A percentile compares a stretch with the other conserved stretches of the same genome.
These are phyloP conservation scores for Musa itinerans DNA, from an alignment of 176 grass and related monocot species.

Conservation along the genomic window DNA sequence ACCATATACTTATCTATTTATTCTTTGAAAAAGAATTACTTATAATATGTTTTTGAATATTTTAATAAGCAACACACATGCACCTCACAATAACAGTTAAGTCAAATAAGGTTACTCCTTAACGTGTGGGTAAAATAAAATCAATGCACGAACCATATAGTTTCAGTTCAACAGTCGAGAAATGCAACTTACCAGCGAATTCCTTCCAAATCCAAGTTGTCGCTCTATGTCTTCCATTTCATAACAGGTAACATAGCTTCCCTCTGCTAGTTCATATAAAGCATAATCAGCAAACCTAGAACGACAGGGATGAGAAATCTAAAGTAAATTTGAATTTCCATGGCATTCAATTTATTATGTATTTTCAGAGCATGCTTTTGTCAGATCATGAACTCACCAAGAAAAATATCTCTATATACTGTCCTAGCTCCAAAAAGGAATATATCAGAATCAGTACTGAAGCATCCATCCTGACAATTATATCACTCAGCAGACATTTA, in stretches of 20 bases:
- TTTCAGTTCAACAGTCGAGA: background rate
- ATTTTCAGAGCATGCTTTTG: background rate
- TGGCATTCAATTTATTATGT: background rate
- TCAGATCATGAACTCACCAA: conserved; percentile 36
- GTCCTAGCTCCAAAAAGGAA: conserved; percentile 93
- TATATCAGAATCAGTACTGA: conserved; percentile 80
- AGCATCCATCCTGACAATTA: conserved; percentile 77
- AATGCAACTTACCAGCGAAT: conserved; percentile 61
- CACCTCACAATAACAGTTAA: too few relatives aligned
- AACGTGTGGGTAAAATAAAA: too few relatives aligned
- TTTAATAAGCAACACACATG: too few relatives aligned
- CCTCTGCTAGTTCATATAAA: conserved; percentile 50
- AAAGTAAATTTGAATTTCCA: background rate
- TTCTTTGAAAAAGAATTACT: too few relatives aligned
- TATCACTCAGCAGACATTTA: background rate
- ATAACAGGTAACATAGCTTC: conserved; percentile 70
- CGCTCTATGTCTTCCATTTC: conserved; percentile 91
- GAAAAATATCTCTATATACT: conserved; percentile 89
- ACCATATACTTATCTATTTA: too few relatives aligned
- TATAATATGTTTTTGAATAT: too few relatives aligned
- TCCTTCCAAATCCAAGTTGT: conserved; percentile 83
- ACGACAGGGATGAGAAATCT: background rate
- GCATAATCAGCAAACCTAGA: conserved; percentile 19
- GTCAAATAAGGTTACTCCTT: too few relatives aligned
- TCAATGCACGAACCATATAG: too few relatives aligned